A percentile compares a stretch with the other conserved stretches of the same genome.
Evolutionary conservation across 805 yeast species (phyloP).

Genomic region (Priceomyces medius): DNA sequence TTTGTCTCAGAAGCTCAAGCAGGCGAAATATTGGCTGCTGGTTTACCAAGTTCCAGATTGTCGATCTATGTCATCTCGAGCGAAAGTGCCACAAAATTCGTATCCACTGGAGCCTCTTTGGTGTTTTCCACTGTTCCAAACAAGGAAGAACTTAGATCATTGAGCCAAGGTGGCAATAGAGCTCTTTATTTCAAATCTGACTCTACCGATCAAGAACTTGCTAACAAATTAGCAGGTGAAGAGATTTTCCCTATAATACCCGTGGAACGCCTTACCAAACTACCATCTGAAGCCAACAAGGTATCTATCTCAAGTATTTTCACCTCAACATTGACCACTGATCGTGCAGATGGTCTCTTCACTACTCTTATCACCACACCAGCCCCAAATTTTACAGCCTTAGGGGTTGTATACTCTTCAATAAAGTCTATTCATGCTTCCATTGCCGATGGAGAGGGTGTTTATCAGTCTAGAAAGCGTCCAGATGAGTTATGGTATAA

Average conservation of each 20-base stretch:
- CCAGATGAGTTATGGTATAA: slow-evolving; percentile 89
- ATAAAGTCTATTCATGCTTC: slow-evolving; percentile 79
- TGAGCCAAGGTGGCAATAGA: slow-evolving; percentile 28
- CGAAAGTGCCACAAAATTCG: slow-evolving; percentile 6
- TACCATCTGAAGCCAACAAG: slow-evolving; percentile 14
- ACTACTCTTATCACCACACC: slow-evolving; percentile 80
- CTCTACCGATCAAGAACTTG: slow-evolving; percentile 18
- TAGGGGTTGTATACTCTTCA: slow-evolving; percentile 92
- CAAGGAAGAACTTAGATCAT: slow-evolving; percentile 15
- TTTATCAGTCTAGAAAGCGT: slow-evolving; percentile 84
- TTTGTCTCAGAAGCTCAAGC: slow-evolving; percentile 35
- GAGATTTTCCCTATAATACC: slow-evolving; percentile 35
- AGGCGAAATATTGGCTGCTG: slow-evolving; percentile 33
- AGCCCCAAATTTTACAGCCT: slow-evolving; percentile 48
- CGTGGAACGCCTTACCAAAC: slow-evolving; percentile 23
- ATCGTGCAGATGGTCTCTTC: slow-evolving; percentile 81
- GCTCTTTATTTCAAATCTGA: slow-evolving; percentile 21
- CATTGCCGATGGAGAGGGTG: slow-evolving; percentile 78
- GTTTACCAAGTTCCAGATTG: slow-evolving; percentile 53
- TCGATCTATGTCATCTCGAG: slow-evolving; percentile 24
- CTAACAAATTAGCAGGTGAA: slow-evolving; percentile 23
- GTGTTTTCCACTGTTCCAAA: slow-evolving; percentile 18
- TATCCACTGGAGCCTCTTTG: slow-evolving; percentile 21
- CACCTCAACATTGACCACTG: slow-evolving; percentile 61
- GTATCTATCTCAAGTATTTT: slow-evolving; percentile 46